These are phyloP conservation scores for Leucogyrophana mollusca DNA, from an alignment of 768 basidiomycete species.

Conservation along the genomic window DNA sequence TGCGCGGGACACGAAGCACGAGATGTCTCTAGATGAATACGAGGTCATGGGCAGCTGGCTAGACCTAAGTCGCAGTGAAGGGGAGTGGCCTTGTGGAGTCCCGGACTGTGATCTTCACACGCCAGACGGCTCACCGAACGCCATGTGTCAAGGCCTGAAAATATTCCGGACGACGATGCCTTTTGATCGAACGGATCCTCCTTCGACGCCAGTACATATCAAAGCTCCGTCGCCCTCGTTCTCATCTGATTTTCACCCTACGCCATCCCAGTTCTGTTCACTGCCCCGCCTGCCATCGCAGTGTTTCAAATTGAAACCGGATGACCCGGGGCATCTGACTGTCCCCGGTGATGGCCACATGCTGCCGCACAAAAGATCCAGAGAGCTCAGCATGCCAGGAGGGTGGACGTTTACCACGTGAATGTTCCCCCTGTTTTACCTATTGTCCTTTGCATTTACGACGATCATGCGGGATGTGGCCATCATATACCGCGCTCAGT, in stretches of 20 bases:
- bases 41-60: constrained; percentile 50
- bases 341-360: constrained; percentile 14
- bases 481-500: no score
- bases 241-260: constrained; percentile 13
- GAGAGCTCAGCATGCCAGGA: constrained; percentile 40
- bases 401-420: constrained; percentile 32
- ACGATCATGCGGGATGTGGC: no score
- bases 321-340: constrained; percentile 8
- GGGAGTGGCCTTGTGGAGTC: constrained; percentile 27
- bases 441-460: no score
- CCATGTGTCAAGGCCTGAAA: constrained; percentile 12
- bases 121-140: constrained; percentile 31
- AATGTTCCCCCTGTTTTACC: not conserved
- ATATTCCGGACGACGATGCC: constrained; percentile 25
- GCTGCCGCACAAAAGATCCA: constrained; percentile 13
- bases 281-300: constrained; percentile 24
- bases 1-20: constrained; percentile 22
- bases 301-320: constrained; percentile 14
- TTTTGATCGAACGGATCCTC: constrained; percentile 17
- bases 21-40: constrained; percentile 47
- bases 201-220: constrained; percentile 6
- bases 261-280: constrained; percentile 19
- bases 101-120: constrained; percentile 30
- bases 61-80: constrained; percentile 18
- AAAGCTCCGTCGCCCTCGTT: constrained; percentile 8